phyloP scores from a whole-genome alignment of 345 rosid genomes.

The Rhizophora apiculata region DNA sequence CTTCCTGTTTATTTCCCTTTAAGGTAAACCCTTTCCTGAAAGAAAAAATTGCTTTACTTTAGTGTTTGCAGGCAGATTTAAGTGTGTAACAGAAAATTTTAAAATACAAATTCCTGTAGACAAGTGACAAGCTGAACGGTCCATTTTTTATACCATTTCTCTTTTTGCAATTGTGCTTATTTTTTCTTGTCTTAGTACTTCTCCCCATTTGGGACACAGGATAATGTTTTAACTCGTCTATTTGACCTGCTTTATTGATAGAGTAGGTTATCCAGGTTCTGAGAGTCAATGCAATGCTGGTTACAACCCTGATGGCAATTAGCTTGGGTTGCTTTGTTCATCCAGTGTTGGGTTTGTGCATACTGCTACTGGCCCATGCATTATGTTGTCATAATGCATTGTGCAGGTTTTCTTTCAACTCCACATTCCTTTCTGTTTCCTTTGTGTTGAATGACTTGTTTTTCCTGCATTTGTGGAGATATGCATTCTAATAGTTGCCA shows the following conservation, averaged over 20 bases:
- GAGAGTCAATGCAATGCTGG: conserved; percentile 53
- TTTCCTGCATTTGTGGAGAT: conserved; percentile 6
- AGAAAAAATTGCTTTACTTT: not conserved
- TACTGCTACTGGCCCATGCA: conserved; percentile 60
- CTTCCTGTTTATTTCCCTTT: conserved; percentile 57
- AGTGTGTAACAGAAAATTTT: not conserved
- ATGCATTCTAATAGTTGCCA: conserved; percentile 28
- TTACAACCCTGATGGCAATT: conserved; percentile 53
- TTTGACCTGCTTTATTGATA: conserved; percentile 16
- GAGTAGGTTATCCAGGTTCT: conserved; percentile 70
- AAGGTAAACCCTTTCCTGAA: conserved; percentile 43
- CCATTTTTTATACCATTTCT: not conserved
- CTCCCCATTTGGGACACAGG: not conserved
- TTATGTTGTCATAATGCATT: conserved; percentile 71
- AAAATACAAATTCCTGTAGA: conserved; percentile 1
- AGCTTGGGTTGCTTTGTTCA: conserved; percentile 69
- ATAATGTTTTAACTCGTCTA: conserved; percentile 15
- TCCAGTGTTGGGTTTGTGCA: conserved; percentile 81
- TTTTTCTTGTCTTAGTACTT: not conserved
- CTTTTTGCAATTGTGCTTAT: not conserved
- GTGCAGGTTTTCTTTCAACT: conserved; percentile 52
- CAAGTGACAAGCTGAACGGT: conserved; percentile 2
- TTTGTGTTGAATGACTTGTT: conserved; percentile 3
- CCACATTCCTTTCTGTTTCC: conserved; percentile 2
- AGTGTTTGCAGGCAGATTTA: too few species aligned